Percentiles rank a stretch among this genome's conserved stretches.
These are phyloP conservation scores for Knoxdaviesia capensis DNA, from an alignment of 2,329 filamentous ascomycete genomes.

Conservation along the genomic window DNA sequence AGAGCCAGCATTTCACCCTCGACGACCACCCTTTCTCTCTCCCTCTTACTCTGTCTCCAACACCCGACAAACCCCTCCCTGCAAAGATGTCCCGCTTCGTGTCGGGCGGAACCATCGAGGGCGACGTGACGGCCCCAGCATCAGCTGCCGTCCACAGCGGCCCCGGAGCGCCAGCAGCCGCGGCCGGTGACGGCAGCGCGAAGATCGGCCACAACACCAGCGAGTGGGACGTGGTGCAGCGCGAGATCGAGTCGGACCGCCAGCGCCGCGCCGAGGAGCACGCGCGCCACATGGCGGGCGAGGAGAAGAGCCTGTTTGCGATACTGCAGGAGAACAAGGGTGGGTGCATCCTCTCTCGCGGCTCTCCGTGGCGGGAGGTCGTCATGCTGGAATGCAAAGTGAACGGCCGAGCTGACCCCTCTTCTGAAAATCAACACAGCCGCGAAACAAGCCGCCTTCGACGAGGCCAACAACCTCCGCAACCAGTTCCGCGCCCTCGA, in stretches of 20 bases:
- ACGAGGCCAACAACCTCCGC: conserved; percentile 48
- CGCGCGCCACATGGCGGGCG: conserved; percentile 17
- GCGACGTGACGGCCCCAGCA: conserved; percentile 5
- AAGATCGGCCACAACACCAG: conserved; percentile 6
- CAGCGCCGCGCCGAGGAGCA: conserved; percentile 30
- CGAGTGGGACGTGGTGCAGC: conserved; percentile 46
- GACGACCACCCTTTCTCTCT: too few species aligned
- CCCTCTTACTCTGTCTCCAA: neutral
- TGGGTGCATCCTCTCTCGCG: conserved; percentile 11
- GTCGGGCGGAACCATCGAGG: conserved; percentile 29
- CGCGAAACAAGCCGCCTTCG: conserved; percentile 66
- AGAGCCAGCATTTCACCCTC: too few species aligned
- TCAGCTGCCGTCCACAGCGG: conserved; percentile 3
- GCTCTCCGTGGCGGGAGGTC: neutral
- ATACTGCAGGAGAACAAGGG: conserved; percentile 68
- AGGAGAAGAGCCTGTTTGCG: conserved; percentile 49
- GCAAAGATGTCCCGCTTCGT: conserved; percentile 34
- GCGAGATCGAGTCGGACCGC: conserved; percentile 41
- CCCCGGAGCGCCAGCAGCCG: conserved; percentile 1
- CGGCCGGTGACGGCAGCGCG: conserved; percentile 8
- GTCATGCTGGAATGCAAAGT: neutral
- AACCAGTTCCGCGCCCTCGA: conserved; percentile 65
- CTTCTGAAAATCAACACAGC: conserved; percentile 19
- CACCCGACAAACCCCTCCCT: neutral
- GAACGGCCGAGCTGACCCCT: neutral